Percentiles rank a stretch among this genome's conserved stretches.
phyloP scores from a whole-genome alignment of 441 rosid species.

The Adansonia grandidieri region DNA sequence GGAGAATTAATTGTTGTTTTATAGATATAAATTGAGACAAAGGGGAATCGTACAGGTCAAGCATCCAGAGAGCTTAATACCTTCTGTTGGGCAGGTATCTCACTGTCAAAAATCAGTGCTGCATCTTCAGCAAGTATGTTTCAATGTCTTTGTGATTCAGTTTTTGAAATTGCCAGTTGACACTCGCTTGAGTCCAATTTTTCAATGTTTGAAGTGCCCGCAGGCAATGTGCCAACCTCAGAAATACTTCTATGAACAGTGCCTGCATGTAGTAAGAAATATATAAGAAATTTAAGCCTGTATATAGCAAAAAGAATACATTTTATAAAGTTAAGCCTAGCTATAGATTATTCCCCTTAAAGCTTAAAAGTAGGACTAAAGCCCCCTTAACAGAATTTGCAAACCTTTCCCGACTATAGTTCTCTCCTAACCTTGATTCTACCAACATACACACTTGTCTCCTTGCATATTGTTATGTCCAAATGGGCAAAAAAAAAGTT shows the following conservation, averaged over 20 bases:
- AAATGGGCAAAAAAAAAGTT: conserved; percentile 21
- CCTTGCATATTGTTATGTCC: neutral
- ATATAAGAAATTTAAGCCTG: conserved; percentile 23
- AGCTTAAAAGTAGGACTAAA: neutral
- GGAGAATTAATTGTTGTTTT: neutral
- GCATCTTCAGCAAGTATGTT: conserved; percentile 78
- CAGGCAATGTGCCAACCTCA: conserved; percentile 42
- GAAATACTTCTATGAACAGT: conserved; percentile 39
- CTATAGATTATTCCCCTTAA: conserved; percentile 15
- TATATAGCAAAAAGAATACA: conserved; percentile 16
- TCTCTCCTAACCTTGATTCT: neutral
- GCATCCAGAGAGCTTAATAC: conserved; percentile 39
- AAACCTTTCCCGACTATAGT: neutral
- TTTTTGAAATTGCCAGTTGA: conserved; percentile 72
- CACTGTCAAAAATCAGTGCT: conserved; percentile 75
- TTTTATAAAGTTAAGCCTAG: neutral
- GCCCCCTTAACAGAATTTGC: neutral
- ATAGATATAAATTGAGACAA: conserved; percentile 6
- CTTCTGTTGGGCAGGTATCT: conserved; percentile 71
- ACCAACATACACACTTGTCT: neutral
- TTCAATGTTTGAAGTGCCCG: conserved; percentile 43
- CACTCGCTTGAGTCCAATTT: conserved; percentile 48
- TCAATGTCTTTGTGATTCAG: conserved; percentile 56
- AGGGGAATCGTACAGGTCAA: neutral
- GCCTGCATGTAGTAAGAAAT: conserved; percentile 39